phyloP scores from a whole-genome alignment of 345 rosid species.

The Populus pruinosa region DNA sequence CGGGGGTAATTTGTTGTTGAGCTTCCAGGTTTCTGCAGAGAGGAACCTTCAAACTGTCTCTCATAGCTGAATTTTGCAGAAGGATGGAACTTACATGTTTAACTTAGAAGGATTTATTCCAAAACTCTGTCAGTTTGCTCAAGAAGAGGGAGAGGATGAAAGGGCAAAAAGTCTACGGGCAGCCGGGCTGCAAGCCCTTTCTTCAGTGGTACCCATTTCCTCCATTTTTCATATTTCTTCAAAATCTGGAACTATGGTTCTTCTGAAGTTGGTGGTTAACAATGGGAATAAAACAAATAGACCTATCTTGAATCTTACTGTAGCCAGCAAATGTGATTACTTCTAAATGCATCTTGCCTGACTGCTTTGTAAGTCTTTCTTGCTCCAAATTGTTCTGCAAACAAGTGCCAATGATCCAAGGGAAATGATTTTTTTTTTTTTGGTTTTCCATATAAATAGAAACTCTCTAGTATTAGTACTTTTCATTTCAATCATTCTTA shows the following conservation, averaged over 20 bases:
- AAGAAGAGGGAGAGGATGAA: conserved; percentile 73
- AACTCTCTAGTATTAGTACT: not conserved
- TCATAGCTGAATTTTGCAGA: conserved; percentile 50
- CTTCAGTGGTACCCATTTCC: conserved; percentile 69
- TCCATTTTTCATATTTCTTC: not conserved
- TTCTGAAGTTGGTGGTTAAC: not conserved
- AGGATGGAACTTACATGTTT: conserved; percentile 77
- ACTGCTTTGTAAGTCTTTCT: not conserved
- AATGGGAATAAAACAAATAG: not conserved
- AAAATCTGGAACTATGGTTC: not conserved
- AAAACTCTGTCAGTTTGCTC: conserved; percentile 76
- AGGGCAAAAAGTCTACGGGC: conserved; percentile 54
- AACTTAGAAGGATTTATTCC: conserved; percentile 89
- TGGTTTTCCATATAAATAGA: not conserved
- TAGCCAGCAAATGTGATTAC: not conserved
- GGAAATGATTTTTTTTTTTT: not conserved
- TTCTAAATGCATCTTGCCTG: not conserved
- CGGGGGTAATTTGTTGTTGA: conserved; percentile 4
- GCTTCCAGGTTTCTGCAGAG: conserved; percentile 4
- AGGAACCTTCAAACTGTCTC: conserved; percentile 19
- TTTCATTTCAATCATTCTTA: conserved; percentile 17
- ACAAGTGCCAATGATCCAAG: not conserved
- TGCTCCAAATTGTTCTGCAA: not conserved
- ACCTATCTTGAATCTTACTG: not conserved
- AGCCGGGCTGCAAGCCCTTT: conserved; percentile 83